Percentiles rank a stretch among this genome's conserved stretches.
Evolutionary conservation across 2,329 filamentous ascomycete species (phyloP).

Genomic region (Phialophora macrospora): DNA sequence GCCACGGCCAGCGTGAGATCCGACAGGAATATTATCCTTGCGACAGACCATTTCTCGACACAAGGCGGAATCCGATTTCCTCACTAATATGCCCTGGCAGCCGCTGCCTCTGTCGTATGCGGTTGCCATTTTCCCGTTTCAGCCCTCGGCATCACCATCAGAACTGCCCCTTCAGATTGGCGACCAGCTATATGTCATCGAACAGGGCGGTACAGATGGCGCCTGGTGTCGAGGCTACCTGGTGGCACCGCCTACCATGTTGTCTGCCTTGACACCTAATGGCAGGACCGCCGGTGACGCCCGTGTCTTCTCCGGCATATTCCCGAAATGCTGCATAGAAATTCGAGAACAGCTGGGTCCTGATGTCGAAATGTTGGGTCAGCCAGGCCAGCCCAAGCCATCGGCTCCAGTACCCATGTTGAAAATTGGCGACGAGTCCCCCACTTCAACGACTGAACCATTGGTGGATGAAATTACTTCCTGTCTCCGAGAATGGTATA

Average conservation of each 20-base stretch:
- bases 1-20: constrained; percentile 25
- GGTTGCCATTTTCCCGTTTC: constrained; percentile 92
- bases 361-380: constrained; percentile 11
- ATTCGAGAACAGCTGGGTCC: constrained; percentile 83
- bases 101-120: constrained; percentile 98
- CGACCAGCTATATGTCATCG: constrained; percentile 98
- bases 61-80: constrained; percentile 14
- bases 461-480: constrained; percentile 97
- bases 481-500: constrained; percentile 97
- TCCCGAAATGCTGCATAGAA: constrained; percentile 92
- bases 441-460: constrained; percentile 84
- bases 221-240: constrained; percentile 96
- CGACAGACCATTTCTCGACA: constrained; percentile 11
- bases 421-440: constrained; percentile 95
- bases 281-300: constrained; percentile 94
- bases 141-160: constrained; percentile 74
- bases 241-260: constrained; percentile 87
- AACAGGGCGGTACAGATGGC: constrained; percentile 82
- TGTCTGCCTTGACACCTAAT: constrained; percentile 86
- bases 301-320: constrained; percentile 97
- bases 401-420: constrained; percentile 94
- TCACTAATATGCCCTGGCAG: constrained; percentile 82
- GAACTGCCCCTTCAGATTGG: constrained; percentile 96
- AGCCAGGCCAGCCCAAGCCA: constrained; percentile 61
- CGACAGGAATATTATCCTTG: constrained; percentile 8